Evolutionary conservation across 106 monocot genomes (phyloP), one percentile per base, ranked within the genome.

Genomic region (Dendrobium nobile): DNA sequence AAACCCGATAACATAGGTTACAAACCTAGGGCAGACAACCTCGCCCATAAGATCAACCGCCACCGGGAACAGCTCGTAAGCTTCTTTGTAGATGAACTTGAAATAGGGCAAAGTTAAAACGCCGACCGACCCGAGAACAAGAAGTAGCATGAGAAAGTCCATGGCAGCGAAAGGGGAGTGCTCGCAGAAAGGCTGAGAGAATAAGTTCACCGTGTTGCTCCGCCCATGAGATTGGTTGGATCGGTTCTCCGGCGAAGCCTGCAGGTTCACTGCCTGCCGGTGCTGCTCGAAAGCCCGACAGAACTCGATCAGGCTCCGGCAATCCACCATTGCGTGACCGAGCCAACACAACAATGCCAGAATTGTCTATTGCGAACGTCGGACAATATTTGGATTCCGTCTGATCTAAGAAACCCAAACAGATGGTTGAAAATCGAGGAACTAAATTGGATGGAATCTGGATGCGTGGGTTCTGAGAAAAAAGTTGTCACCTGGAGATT

Each of bases 71-170:
- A 85, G 58, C 24, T 78, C 77, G 10, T 45, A 84, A 22, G 88
- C 81, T 41, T 87, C 85, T 8, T 74, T 61, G 83, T 84, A 77
- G 51, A 93, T 31, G 74, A 93, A 48, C 55, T 80, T 85, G 82
- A 94, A 77, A 83, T 86, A 94, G 9, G 94, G 97, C 73, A 89
- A 44, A 5, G 86, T 82, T 42, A 97, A 85, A 68, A 94, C 85
- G 42, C 75, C 89, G n/a, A 94, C 75, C 10, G 94, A 87, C 9
- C 70, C 89, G 75, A 94, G 79, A 55, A 87, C 94, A 19, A 92
- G 86, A 41, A 94, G 44, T 22, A 97, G 83, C 43, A 83, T 54
- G 13, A 83, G 5, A 1, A 73, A 13, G 43, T 83, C 83, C 45
- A 79, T 73, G 41, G 83, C 75, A 24, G 84, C 84, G 74, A 76